Evolutionary conservation across 306 rosid species (phyloP), one percentile per base, ranked within the genome.

Genomic region (cucumber (Cucumis sativus)): DNA sequence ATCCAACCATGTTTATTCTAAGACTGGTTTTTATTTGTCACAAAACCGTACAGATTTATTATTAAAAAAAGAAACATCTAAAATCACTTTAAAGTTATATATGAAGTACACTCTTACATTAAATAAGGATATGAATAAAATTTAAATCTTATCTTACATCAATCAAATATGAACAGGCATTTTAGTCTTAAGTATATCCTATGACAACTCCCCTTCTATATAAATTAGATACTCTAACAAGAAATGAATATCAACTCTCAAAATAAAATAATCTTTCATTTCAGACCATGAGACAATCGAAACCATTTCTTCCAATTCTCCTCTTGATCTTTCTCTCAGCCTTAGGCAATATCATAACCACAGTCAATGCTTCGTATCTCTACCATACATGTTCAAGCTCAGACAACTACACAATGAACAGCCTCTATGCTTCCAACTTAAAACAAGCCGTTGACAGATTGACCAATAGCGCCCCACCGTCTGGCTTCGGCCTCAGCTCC

Each of bases 311-410:
- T 41, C 54, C 47, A 3, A 18, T 67, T 41, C 54, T 67, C 17
- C 33, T 52, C 57, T 8, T 23, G 25, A 23, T 67, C 18, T 67
- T 39, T 39, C 54, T 40, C 8, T 8, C 52, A 18, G 33, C 33
- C 54, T n/a, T 41, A n/a, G 54, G 54, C 54, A 40, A 41, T 10
- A n/a, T 21, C 28, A 37, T 76, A 14, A 90, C 83, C 28, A 18
- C 66, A 15, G 89, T 83, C 37, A 80, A 73, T 0, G 80, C 76
- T 12, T 86, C 87, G 14, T 69, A 39, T 43, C 88, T 92, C 45
- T 67, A 78, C 35, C 86, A 88, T 51, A 49, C 82, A 21, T 92
- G 97, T 73, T 87, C 87, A 49, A 79, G 21, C 83, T 63, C 74
- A 8, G 68, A 85, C 47, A 82, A 85, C 80, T 87, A 66, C 85